Conservation (phyloP, 345 rosid genomes). For the Citrus inodora region DNA sequence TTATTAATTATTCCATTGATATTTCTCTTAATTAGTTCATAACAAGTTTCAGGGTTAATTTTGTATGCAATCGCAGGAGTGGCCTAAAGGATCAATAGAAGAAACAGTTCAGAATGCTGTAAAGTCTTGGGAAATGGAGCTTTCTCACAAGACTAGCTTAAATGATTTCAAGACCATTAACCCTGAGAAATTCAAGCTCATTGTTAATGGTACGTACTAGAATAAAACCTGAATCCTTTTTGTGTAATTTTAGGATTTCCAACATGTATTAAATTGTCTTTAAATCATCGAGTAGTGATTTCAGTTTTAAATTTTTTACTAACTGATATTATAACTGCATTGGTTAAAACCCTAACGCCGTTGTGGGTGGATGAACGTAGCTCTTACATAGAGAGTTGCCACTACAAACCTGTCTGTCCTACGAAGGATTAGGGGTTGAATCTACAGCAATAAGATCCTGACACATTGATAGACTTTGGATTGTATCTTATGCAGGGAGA, state of each 20-base stretch:
- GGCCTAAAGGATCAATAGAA: slow-evolving; percentile 75
- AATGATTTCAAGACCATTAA: slow-evolving; percentile 67
- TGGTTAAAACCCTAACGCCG: no score
- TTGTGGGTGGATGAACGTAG: no score
- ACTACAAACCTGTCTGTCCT: no score
- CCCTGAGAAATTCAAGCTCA: slow-evolving; percentile 63
- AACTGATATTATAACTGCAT: no score
- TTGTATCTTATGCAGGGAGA: slow-evolving; percentile 38
- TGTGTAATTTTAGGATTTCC: no score
- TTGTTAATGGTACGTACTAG: slow-evolving; percentile 53
- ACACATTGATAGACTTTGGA: neutral
- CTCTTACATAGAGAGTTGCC: no score
- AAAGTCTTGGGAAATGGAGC: slow-evolving; percentile 87
- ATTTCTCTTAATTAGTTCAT: neutral
- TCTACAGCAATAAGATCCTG: neutral
- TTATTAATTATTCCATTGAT: neutral
- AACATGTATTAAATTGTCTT: no score
- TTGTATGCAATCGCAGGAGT: slow-evolving; percentile 37
- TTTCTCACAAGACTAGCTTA: slow-evolving; percentile 65
- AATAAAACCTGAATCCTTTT: neutral
- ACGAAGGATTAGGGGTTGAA: no score
- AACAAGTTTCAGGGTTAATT: neutral
- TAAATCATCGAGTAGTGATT: no score
- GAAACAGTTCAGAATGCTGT: slow-evolving; percentile 73
- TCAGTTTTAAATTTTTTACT: no score